Evolutionary conservation across 139 green algal species (phyloP), one percentile per base, ranked within the genome.

Genomic region (Tetratostichococcus sp.): DNA sequence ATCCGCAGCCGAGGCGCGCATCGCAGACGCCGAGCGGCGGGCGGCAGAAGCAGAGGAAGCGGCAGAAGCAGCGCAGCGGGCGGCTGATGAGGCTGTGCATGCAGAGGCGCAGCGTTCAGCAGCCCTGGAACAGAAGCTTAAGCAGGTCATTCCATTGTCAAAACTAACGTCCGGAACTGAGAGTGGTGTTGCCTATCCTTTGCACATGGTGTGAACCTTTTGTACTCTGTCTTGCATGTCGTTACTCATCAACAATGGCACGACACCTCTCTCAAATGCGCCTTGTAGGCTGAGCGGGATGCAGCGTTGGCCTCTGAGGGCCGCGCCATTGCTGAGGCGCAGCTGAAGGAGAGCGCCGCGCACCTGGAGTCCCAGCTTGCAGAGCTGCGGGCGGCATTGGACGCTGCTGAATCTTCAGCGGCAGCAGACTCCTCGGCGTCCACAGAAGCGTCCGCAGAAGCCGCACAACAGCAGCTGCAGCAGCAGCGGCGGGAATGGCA

Each of bases 401-500:
- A 74, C 11, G 69, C 43, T n/a, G n/a, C n/a, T n/a, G n/a, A n/a
- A 23, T 66, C n/a, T 57, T 62, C 25, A 25, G 11, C n/a, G 67
- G 69, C 57, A 42, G 75, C 43, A 68, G 62, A 34, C 62, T 33
- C 28, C 62, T 68, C 62, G 6, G 62, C 58, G 23, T 66, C 22
- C 17, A n/a, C 4, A 4, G 23, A 50, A 25, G 32, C 25, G 43
- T 25, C 42, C 6, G 65, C 22, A 5, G 65, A n/a, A 30, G 58
- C 4, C 62, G 4, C 11, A 3, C 4, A 32, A 16, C 8, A 58
- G 19, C 57, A 34, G 57, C 33, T 70, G 2, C 30, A 33, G 28
- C 42, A 35, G 50, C 43, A 74, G 67, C 66, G 74, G 67, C 62
- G 30, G 72, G 14, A 66, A 62, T 50, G 14, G 32, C 19, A 71